Percentiles rank a stretch among this genome's conserved stretches.
These are phyloP conservation scores for Aspergillus sergii DNA, from an alignment of 2,329 filamentous ascomycete species.

Conservation along the genomic window DNA sequence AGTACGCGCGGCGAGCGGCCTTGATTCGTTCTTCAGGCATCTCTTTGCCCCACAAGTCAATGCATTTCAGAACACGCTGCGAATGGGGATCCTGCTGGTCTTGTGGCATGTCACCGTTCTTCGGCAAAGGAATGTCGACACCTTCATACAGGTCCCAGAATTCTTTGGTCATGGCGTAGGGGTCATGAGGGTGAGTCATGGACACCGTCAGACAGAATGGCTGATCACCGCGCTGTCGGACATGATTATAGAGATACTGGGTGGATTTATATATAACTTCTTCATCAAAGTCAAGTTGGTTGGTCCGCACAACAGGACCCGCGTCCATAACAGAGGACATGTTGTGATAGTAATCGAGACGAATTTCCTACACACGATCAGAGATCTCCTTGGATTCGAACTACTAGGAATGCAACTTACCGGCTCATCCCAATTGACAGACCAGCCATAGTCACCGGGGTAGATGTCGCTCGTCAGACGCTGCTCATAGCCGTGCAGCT, in stretches of 20 bases:
- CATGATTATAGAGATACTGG: constrained; percentile 88
- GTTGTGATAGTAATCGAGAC: constrained; percentile 95
- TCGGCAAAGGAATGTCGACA: constrained; percentile 82
- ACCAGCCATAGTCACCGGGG: constrained; percentile 91
- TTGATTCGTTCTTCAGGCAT: constrained; percentile 86
- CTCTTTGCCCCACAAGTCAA: constrained; percentile 81
- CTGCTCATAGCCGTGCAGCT: constrained; percentile 91
- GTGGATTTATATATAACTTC: constrained; percentile 91
- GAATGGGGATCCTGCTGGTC: constrained; percentile 86
- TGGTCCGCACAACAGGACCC: constrained; percentile 84
- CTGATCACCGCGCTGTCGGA: constrained; percentile 73
- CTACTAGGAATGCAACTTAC: constrained; percentile 36
- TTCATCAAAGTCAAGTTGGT: constrained; percentile 94
- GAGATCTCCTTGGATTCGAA: background rate
- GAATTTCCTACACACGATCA: constrained; percentile 43
- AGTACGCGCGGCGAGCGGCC: constrained; percentile 84
- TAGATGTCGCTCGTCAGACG: constrained; percentile 95
- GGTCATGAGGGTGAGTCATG: constrained; percentile 91
- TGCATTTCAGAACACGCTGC: constrained; percentile 81
- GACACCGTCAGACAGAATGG: constrained; percentile 91
- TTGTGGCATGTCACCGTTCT: constrained; percentile 70
- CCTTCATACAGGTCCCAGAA: constrained; percentile 92
- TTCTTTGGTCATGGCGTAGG: constrained; percentile 90
- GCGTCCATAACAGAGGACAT: constrained; percentile 91
- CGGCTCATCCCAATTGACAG: constrained; percentile 92